A percentile compares a stretch with the other conserved stretches of the same genome.
These are phyloP conservation scores for Rhizopogon salebrosus DNA, from an alignment of 768 basidiomycete genomes.

Conservation along the genomic window DNA sequence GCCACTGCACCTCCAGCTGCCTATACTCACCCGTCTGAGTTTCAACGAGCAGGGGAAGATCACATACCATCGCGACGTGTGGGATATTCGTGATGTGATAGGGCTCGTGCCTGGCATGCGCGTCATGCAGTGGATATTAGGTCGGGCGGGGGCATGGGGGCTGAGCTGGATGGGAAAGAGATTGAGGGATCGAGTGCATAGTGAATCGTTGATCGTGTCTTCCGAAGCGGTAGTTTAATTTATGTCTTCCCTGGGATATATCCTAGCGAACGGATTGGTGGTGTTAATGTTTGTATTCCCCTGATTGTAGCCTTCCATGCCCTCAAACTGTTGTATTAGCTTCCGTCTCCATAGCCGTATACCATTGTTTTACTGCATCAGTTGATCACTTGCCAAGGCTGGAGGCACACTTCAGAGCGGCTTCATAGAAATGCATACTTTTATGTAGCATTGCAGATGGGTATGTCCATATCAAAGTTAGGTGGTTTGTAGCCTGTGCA, in stretches of 20 bases:
- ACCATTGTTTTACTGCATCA: too few relatives aligned
- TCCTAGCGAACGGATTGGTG: too few relatives aligned
- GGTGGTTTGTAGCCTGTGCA: not conserved
- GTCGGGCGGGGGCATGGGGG: conserved; percentile 55
- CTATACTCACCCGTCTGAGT: conserved; percentile 63
- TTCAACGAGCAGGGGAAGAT: conserved; percentile 84
- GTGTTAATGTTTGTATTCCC: not conserved
- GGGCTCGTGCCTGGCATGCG: conserved; percentile 67
- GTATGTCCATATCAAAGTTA: not conserved
- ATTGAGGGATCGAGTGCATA: not conserved
- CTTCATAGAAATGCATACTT: too few relatives aligned
- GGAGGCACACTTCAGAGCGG: too few relatives aligned
- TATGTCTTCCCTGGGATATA: too few relatives aligned
- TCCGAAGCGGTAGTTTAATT: not conserved
- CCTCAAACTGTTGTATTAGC: not conserved
- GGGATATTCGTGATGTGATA: conserved; percentile 76
- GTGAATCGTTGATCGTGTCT: not conserved
- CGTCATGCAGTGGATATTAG: conserved; percentile 63
- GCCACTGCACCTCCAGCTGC: conserved; percentile 70
- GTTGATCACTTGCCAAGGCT: too few relatives aligned
- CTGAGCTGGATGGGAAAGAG: conserved; percentile 33
- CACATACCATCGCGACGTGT: conserved; percentile 74
- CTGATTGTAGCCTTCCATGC: not conserved
- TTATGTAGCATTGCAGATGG: not conserved
- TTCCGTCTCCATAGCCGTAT: not conserved